Evolutionary conservation across 2,329 filamentous ascomycete genomes (phyloP).

Genomic region (Sclerotinia borealis): DNA sequence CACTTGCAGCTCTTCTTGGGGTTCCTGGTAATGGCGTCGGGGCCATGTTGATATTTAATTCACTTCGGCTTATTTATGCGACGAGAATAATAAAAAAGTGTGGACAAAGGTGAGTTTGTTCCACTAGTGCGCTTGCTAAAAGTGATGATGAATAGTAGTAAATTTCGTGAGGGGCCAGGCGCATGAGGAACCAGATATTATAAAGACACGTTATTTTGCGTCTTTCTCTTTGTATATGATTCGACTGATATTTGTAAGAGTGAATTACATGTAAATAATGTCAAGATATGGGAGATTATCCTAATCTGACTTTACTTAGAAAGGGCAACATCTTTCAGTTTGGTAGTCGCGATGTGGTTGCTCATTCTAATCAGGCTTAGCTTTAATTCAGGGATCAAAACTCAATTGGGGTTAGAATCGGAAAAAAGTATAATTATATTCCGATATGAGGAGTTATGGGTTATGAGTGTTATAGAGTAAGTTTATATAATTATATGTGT

Average conservation of each 20-base stretch:
- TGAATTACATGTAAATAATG: slow-evolving; percentile 3
- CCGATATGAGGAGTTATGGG: not conserved
- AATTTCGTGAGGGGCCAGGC: slow-evolving; percentile 12
- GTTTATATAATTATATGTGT: no score
- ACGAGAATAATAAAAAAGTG: slow-evolving; percentile 3
- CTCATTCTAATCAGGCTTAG: slow-evolving; percentile 8
- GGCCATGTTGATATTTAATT: slow-evolving; percentile 9
- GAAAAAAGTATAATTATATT: not conserved
- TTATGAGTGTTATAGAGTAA: no score
- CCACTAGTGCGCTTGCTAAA: not conserved
- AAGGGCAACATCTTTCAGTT: slow-evolving; percentile 8
- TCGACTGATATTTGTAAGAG: not conserved
- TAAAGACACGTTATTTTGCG: slow-evolving; percentile 11
- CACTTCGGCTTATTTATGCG: slow-evolving; percentile 1
- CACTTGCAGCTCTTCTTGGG: slow-evolving; percentile 11
- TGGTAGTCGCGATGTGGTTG: slow-evolving; percentile 12
- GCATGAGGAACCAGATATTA: slow-evolving; percentile 4
- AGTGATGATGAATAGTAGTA: slow-evolving; percentile 1
- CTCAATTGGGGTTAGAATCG: not conserved
- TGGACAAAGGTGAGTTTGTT: slow-evolving; percentile 9
- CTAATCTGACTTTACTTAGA: not conserved
- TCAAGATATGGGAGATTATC: not conserved
- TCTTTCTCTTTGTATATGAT: not conserved
- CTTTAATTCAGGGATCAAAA: not conserved
- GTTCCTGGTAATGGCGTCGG: slow-evolving; percentile 11